A percentile compares a stretch with the other conserved stretches of the same genome.
These are phyloP conservation scores for Globisporangium polare DNA, from an alignment of 352 stramenopile species.

Conservation along the genomic window DNA sequence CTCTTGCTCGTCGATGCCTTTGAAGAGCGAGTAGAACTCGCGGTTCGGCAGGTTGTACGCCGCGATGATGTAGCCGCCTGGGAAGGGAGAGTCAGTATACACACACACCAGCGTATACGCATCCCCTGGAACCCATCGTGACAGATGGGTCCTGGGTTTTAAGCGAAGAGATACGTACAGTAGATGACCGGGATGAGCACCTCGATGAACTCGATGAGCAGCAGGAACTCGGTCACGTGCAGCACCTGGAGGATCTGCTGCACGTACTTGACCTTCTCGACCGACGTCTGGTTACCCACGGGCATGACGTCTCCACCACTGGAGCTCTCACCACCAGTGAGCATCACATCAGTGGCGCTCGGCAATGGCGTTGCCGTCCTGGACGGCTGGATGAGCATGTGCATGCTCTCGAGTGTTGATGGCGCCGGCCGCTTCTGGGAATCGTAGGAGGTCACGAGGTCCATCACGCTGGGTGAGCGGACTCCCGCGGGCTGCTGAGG, in stretches of 20 bases:
- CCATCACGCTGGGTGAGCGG: background rate
- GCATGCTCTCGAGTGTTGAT: too few relatives aligned
- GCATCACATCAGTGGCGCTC: too few relatives aligned
- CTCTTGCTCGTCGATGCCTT: slow-evolving; percentile 3
- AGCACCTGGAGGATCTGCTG: slow-evolving; percentile 22
- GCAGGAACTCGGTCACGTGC: slow-evolving; percentile 21
- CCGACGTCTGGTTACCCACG: too few relatives aligned
- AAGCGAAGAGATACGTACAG: slow-evolving; percentile 10
- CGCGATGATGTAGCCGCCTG: slow-evolving; percentile 10
- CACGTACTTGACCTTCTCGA: too few relatives aligned
- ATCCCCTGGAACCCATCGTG: background rate
- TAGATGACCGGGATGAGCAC: slow-evolving; percentile 20
- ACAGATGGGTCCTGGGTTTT: too few relatives aligned
- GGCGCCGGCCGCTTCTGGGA: too few relatives aligned
- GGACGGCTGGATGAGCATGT: background rate
- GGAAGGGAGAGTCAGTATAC: background rate
- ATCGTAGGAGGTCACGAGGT: background rate
- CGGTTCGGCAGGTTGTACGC: slow-evolving; percentile 23
- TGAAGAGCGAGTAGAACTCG: slow-evolving; percentile 19
- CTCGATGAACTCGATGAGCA: slow-evolving; percentile 23
- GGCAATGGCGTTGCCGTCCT: background rate
- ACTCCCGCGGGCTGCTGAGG: too few relatives aligned
- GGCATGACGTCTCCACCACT: background rate
- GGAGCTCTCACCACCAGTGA: too few relatives aligned
- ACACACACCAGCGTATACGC: background rate